Conservation (phyloP, 1,284 basidiomycete genomes). For the Ganoderma meredithae region DNA sequence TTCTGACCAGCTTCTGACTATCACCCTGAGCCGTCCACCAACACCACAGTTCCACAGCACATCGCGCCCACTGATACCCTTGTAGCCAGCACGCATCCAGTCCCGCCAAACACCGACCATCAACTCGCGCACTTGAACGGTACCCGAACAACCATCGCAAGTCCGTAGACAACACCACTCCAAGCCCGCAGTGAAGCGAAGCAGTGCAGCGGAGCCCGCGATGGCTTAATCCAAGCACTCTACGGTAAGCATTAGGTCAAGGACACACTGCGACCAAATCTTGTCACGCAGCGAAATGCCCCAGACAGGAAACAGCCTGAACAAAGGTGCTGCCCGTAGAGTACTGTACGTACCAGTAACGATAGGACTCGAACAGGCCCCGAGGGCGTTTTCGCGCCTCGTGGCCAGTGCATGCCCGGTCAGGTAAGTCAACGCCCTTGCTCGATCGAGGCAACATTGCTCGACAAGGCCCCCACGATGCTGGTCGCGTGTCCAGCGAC, state of each 20-base stretch:
- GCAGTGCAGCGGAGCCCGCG: background rate
- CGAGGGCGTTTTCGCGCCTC: slow-evolving; percentile 15
- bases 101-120: background rate
- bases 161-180: background rate
- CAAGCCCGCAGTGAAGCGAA: background rate
- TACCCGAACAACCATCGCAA: too few species aligned
- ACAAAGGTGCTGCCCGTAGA: slow-evolving; percentile 20
- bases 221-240: background rate
- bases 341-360: too few species aligned
- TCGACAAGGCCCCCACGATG: background rate
- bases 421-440: slow-evolving; percentile 19
- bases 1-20: background rate
- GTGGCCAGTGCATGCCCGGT: slow-evolving; percentile 14
- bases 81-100: background rate
- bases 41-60: background rate
- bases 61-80: background rate
- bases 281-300: slow-evolving; percentile 10
- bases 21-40: background rate
- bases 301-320: slow-evolving; percentile 2
- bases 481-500: background rate
- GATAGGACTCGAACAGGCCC: background rate
- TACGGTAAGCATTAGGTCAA: background rate
- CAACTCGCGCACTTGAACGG: background rate
- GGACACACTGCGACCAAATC: slow-evolving; percentile 8
- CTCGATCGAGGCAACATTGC: slow-evolving; percentile 3